Percentiles rank a stretch among this genome's conserved stretches.
Conservation (phyloP, 352 stramenopile species). For the Plasmopara muralis region DNA sequence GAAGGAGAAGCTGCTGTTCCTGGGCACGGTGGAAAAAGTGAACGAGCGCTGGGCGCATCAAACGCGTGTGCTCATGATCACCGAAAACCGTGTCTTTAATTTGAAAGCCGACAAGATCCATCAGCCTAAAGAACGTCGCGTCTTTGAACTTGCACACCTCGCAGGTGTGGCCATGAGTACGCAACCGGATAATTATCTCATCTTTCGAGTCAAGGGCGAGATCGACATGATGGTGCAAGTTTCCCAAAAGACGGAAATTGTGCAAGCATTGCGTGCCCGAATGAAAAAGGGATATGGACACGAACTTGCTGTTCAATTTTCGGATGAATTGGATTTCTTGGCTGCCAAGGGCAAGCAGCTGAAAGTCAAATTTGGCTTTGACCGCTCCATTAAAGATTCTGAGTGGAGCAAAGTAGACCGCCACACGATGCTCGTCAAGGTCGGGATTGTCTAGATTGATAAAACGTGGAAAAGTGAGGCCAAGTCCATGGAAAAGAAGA, state of each 20-base stretch:
- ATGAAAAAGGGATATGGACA: constrained; percentile 49
- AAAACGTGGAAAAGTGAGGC: neutral
- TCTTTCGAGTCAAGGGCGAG: constrained; percentile 70
- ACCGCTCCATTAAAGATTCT: constrained; percentile 54
- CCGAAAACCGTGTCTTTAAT: constrained; percentile 73
- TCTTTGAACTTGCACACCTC: constrained; percentile 56
- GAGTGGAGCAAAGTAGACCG: constrained; percentile 59
- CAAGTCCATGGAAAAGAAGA: neutral
- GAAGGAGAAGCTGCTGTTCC: constrained; percentile 65
- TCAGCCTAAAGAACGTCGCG: constrained; percentile 72
- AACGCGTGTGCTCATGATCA: constrained; percentile 66
- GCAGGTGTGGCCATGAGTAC: constrained; percentile 64
- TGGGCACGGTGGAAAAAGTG: constrained; percentile 66
- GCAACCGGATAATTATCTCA: constrained; percentile 75
- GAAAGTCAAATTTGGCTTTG: constrained; percentile 65
- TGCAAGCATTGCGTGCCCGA: constrained; percentile 60
- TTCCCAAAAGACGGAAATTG: constrained; percentile 77
- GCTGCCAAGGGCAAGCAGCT: constrained; percentile 61
- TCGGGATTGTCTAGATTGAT: constrained; percentile 54
- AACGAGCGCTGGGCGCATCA: constrained; percentile 83
- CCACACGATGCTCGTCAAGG: constrained; percentile 66
- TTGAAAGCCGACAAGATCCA: constrained; percentile 80
- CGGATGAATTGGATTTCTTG: constrained; percentile 62
- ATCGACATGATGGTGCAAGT: constrained; percentile 63
- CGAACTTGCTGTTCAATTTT: constrained; percentile 60